phyloP scores from a whole-genome alignment of 495 filamentous ascomycete genomes.

The Astrothelium macrocarpum region DNA sequence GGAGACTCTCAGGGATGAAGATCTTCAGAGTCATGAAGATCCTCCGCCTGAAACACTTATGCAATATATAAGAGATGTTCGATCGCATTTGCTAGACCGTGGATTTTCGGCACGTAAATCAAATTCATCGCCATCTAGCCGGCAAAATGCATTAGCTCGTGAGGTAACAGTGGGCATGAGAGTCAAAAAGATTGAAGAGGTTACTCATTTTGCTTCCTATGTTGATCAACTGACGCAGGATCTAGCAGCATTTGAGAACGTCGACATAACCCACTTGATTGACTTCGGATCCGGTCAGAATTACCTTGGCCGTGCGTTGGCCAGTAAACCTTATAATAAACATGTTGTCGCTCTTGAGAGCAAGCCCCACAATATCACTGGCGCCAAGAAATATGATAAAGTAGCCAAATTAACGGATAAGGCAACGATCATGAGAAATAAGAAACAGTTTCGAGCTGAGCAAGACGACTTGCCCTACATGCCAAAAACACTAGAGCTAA shows the following conservation, averaged over 20 bases:
- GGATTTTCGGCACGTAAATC: slow-evolving; percentile 36
- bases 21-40: slow-evolving; percentile 41
- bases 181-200: slow-evolving; percentile 90
- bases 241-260: slow-evolving; percentile 31
- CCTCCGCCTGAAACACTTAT: slow-evolving; percentile 57
- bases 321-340: slow-evolving; percentile 72
- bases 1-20: slow-evolving; percentile 10
- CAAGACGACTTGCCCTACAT: slow-evolving; percentile 21
- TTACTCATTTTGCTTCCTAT: slow-evolving; percentile 55
- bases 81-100: slow-evolving; percentile 57
- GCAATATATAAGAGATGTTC: slow-evolving; percentile 64
- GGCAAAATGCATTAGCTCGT: slow-evolving; percentile 44
- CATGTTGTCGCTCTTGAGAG: slow-evolving; percentile 88
- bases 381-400: slow-evolving; percentile 73
- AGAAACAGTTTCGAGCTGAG: slow-evolving; percentile 55
- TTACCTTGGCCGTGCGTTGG: slow-evolving; percentile 82
- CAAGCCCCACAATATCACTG: slow-evolving; percentile 70
- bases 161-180: slow-evolving; percentile 87
- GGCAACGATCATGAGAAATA: slow-evolving; percentile 61
- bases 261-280: slow-evolving; percentile 72
- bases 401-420: slow-evolving; percentile 59
- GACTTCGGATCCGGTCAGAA: slow-evolving; percentile 96
- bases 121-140: slow-evolving; percentile 15
- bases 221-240: slow-evolving; percentile 44
- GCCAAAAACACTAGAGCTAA: not conserved